Conservation (phyloP, 176 grass and related monocot species). For the Miscanthus lutarioriparius region DNA sequence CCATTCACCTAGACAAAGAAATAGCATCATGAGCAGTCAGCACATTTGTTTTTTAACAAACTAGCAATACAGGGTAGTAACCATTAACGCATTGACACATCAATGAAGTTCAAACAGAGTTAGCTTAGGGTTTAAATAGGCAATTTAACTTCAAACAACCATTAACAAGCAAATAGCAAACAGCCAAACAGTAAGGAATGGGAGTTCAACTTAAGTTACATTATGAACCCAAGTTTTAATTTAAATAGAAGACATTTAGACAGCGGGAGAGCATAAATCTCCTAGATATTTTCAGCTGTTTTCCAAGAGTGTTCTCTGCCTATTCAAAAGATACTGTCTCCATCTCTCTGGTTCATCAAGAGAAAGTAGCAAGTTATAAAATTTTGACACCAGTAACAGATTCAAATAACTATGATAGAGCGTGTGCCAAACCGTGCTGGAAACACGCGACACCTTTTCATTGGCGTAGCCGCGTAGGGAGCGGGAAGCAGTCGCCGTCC, state of each 20-base stretch:
- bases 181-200: not conserved
- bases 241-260: not conserved
- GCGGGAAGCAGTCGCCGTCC: not conserved
- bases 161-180: not conserved
- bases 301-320: not conserved
- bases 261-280: not conserved
- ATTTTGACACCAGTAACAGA: no score
- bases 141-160: not conserved
- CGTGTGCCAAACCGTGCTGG: not conserved
- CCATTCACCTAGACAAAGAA: no score
- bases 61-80: not conserved
- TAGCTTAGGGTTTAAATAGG: not conserved
- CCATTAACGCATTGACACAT: not conserved
- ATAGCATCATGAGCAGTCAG: not conserved
- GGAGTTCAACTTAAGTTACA: not conserved
- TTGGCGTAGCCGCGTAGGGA: not conserved
- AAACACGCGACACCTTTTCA: not conserved
- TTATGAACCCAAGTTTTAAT: not conserved
- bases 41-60: not conserved
- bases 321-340: not conserved
- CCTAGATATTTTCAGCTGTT: not conserved
- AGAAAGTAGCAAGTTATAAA: no score
- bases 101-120: not conserved
- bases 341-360: no score
- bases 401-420: not conserved